phyloP scores from a whole-genome alignment of 2,329 filamentous ascomycete genomes.

The Scedosporium minutisporum region DNA sequence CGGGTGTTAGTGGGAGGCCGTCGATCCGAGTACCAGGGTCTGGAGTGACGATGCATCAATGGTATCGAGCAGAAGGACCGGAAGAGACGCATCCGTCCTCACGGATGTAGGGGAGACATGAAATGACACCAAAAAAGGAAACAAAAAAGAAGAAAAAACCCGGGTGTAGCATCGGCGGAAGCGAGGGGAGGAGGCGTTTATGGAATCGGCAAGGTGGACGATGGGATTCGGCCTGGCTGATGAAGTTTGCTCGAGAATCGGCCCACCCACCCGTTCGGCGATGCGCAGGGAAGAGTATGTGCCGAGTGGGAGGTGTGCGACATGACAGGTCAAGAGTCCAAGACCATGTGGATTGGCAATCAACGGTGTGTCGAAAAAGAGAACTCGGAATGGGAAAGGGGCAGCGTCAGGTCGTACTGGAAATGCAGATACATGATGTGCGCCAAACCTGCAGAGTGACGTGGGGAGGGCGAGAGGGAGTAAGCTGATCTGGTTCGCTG shows the following conservation, averaged over 20 bases:
- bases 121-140: not conserved
- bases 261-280: not conserved
- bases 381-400: not conserved
- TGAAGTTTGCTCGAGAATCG: not conserved
- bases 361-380: not conserved
- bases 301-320: not conserved
- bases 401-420: not conserved
- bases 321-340: not conserved
- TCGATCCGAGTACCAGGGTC: not conserved
- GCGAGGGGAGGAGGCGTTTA: not conserved
- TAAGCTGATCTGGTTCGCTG: not conserved
- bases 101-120: not conserved
- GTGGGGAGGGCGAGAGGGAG: not conserved
- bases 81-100: no score
- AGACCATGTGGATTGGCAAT: not conserved
- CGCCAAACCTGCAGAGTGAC: constrained; percentile 2
- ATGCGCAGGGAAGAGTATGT: not conserved
- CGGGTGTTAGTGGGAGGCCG: not conserved
- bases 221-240: not conserved
- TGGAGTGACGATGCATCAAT: not conserved
- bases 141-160: not conserved
- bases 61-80: not conserved
- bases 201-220: not conserved
- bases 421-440: not conserved
- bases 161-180: not conserved